These are phyloP conservation scores for Ascosphaera aggregata DNA, from an alignment of 2,329 filamentous ascomycete genomes.

Conservation along the genomic window DNA sequence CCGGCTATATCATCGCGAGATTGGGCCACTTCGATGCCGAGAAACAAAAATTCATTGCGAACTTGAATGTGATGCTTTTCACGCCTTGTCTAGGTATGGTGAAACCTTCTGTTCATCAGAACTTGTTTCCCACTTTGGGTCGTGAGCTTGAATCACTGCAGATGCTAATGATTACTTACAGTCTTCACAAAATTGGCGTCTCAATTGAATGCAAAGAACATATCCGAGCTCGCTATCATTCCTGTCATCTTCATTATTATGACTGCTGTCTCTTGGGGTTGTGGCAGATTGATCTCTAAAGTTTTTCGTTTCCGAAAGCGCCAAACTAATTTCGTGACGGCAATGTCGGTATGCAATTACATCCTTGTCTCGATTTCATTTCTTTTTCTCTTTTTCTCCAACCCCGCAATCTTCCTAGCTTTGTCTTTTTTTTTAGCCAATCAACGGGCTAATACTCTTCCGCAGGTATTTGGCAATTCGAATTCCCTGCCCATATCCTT, in stretches of 20 bases:
- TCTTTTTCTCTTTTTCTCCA: too few relatives aligned
- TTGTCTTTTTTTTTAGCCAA: too few relatives aligned
- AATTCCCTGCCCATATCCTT: constrained; percentile 95
- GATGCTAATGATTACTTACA: constrained; percentile 13
- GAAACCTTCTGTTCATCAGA: too few relatives aligned
- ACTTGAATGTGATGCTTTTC: constrained; percentile 88
- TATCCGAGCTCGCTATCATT: constrained; percentile 76
- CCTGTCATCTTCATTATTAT: constrained; percentile 84
- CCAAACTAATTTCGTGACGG: constrained; percentile 80
- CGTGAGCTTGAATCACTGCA: background rate
- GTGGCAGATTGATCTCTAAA: constrained; percentile 46
- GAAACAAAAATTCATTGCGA: constrained; percentile 88
- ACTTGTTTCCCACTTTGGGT: too few relatives aligned
- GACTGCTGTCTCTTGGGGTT: constrained; percentile 63
- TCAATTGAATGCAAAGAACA: constrained; percentile 75
- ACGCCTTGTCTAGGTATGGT: constrained; percentile 88
- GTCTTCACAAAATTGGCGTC: constrained; percentile 95
- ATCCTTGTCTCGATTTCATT: background rate
- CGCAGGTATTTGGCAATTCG: constrained; percentile 77
- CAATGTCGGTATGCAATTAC: constrained; percentile 48
- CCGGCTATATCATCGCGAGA: constrained; percentile 77
- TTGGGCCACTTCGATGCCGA: constrained; percentile 88
- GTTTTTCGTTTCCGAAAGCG: constrained; percentile 63
- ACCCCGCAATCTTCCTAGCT: too few relatives aligned
- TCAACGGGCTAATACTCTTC: constrained; percentile 1